Evolutionary conservation across 768 basidiomycete genomes (phyloP).

Genomic region (Termitomyces eurrhizus): DNA sequence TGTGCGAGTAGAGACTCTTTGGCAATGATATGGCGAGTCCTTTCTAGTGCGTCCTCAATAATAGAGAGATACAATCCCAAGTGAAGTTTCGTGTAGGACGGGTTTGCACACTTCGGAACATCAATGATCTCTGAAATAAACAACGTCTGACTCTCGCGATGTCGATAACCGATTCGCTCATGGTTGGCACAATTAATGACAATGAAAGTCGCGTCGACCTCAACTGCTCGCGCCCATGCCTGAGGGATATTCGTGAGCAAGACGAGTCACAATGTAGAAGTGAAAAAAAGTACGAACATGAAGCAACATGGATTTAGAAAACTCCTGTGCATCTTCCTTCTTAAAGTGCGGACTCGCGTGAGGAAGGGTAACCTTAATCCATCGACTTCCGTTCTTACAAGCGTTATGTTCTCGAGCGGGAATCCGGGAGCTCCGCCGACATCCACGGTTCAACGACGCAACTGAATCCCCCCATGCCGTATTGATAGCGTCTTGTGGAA

Average conservation of each 20-base stretch:
- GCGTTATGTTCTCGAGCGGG: background rate
- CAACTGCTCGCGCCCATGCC: conserved; percentile 17
- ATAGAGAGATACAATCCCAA: conserved; percentile 15
- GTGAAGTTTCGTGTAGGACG: conserved; percentile 16
- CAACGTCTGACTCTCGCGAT: conserved; percentile 16
- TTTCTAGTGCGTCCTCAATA: conserved; percentile 15
- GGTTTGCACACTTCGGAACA: conserved; percentile 5
- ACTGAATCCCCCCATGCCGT: background rate
- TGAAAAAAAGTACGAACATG: background rate
- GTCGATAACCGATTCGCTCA: conserved; percentile 18
- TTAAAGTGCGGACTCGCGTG: background rate
- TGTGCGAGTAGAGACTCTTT: background rate
- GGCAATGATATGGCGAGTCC: conserved; percentile 3
- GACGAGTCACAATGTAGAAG: background rate
- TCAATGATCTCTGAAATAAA: conserved; percentile 18
- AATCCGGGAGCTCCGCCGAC: conserved; percentile 2
- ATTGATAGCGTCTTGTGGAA: background rate
- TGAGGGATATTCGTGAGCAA: background rate
- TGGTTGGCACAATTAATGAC: conserved; percentile 17
- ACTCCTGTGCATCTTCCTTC: background rate
- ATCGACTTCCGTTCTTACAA: background rate
- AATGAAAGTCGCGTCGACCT: conserved; percentile 12
- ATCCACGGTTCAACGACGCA: background rate
- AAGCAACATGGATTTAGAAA: conserved; percentile 2
- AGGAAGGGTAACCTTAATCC: background rate